phyloP scores from a whole-genome alignment of 164 flowering plant genomes.

The Chloranthus sessilifolius region DNA sequence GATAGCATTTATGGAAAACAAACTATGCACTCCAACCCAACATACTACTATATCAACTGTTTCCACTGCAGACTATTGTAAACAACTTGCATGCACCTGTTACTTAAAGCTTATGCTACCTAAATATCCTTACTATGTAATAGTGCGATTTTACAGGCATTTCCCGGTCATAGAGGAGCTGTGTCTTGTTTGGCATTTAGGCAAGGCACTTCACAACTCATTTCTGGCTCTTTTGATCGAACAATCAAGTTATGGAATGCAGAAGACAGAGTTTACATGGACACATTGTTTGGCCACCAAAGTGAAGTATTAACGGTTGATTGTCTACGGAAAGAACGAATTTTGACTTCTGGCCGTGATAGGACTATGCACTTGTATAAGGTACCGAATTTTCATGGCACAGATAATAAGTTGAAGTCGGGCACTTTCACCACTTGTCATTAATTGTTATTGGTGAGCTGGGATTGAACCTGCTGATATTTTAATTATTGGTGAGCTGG shows the following conservation, averaged over 20 bases:
- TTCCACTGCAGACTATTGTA: too few species aligned
- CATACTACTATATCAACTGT: too few species aligned
- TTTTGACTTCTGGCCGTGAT: slow-evolving; percentile 90
- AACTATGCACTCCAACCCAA: too few species aligned
- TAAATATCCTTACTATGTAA: neutral
- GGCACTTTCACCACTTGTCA: too few species aligned
- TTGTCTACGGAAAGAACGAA: slow-evolving; percentile 74
- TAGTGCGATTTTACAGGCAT: slow-evolving; percentile 49
- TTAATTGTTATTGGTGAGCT: too few species aligned
- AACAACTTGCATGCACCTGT: too few species aligned
- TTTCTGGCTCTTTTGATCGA: slow-evolving; percentile 93
- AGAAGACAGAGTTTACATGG: slow-evolving; percentile 80
- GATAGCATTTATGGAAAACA: too few species aligned
- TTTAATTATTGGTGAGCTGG: too few species aligned
- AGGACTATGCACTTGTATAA: slow-evolving; percentile 79
- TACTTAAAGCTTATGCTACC: too few species aligned
- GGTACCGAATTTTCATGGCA: slow-evolving; percentile 33
- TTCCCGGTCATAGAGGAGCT: slow-evolving; percentile 89
- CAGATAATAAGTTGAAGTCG: too few species aligned
- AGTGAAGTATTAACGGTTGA: slow-evolving; percentile 77
- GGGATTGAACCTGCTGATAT: too few species aligned
- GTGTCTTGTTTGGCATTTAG: slow-evolving; percentile 87
- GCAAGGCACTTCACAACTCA: slow-evolving; percentile 73
- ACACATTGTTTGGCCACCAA: slow-evolving; percentile 82
- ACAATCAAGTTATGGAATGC: slow-evolving; percentile 84